A percentile compares a stretch with the other conserved stretches of the same genome.
These are phyloP conservation scores for Sugiyamaella americana DNA, from an alignment of 805 yeast genomes.

Conservation along the genomic window DNA sequence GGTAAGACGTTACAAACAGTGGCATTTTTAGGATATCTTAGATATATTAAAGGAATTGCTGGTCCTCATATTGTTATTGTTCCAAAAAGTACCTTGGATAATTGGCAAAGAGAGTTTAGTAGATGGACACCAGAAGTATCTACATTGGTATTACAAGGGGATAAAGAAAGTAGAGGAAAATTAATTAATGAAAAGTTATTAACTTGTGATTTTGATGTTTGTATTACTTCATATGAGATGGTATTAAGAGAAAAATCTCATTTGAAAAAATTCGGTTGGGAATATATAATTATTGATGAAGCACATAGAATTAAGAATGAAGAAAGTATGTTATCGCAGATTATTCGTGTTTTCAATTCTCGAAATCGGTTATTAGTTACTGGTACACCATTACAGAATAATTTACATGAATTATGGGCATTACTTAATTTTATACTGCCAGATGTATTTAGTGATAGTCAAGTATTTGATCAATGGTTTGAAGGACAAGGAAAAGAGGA, in stretches of 20 bases:
- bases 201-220: constrained; percentile 78
- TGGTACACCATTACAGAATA: constrained; percentile 94
- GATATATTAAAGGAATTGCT: constrained; percentile 68
- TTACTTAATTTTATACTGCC: constrained; percentile 83
- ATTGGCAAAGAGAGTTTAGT: constrained; percentile 92
- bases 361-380: constrained; percentile 80
- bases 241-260: constrained; percentile 81
- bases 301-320: constrained; percentile 97
- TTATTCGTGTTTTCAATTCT: constrained; percentile 82
- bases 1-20: constrained; percentile 96
- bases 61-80: constrained; percentile 92
- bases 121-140: constrained; percentile 96
- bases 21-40: constrained; percentile 79
- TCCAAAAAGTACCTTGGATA: constrained; percentile 92
- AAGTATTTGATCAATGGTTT: constrained; percentile 89
- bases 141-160: constrained; percentile 81
- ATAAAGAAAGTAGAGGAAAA: constrained; percentile 67
- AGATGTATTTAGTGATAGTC: constrained; percentile 90
- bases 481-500: constrained; percentile 44
- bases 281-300: constrained; percentile 88
- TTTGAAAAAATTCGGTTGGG: constrained; percentile 82
- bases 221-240: constrained; percentile 89
- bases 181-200: constrained; percentile 55
- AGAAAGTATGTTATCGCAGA: constrained; percentile 85
- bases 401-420: constrained; percentile 95